These are phyloP conservation scores for Fusarium veterinarium DNA, from an alignment of 2,329 filamentous ascomycete species.

Conservation along the genomic window DNA sequence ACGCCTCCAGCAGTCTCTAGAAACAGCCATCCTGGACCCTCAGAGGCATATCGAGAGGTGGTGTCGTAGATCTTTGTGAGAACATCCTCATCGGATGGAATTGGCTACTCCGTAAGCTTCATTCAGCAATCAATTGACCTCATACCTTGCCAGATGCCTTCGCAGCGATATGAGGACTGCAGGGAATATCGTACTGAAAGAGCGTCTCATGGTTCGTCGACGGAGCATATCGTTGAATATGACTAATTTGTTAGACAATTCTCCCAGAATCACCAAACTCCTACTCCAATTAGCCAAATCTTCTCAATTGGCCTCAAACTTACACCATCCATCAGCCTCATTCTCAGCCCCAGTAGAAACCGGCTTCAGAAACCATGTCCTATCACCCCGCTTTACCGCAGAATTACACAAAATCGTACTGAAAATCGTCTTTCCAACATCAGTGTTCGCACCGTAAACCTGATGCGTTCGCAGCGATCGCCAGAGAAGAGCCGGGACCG, in stretches of 20 bases:
- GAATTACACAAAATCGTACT: conserved; percentile 78
- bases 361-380: conserved; percentile 79
- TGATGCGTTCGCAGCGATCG: conserved; percentile 76
- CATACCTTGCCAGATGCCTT: conserved; percentile 56
- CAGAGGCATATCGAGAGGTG: conserved; percentile 51
- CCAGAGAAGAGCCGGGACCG: conserved; percentile 72
- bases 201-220: conserved; percentile 65
- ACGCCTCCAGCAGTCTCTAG: conserved; percentile 87
- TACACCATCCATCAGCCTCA: conserved; percentile 78
- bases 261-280: neutral
- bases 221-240: conserved; percentile 70
- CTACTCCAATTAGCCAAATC: conserved; percentile 17
- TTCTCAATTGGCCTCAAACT: accelerated
- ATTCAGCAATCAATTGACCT: accelerated
- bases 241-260: conserved; percentile 56
- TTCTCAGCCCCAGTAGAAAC: conserved; percentile 79
- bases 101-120: conserved; percentile 51
- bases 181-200: conserved; percentile 77
- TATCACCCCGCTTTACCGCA: conserved; percentile 59
- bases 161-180: conserved; percentile 83
- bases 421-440: conserved; percentile 86
- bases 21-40: conserved; percentile 71
- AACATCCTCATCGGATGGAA: conserved; percentile 63
- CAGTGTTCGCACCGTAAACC: conserved; percentile 85
- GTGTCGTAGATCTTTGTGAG: conserved; percentile 58